Percentiles rank a stretch among this genome's conserved stretches.
phyloP scores from a whole-genome alignment of 352 stramenopile genomes.

The Phytophthora cactorum region DNA sequence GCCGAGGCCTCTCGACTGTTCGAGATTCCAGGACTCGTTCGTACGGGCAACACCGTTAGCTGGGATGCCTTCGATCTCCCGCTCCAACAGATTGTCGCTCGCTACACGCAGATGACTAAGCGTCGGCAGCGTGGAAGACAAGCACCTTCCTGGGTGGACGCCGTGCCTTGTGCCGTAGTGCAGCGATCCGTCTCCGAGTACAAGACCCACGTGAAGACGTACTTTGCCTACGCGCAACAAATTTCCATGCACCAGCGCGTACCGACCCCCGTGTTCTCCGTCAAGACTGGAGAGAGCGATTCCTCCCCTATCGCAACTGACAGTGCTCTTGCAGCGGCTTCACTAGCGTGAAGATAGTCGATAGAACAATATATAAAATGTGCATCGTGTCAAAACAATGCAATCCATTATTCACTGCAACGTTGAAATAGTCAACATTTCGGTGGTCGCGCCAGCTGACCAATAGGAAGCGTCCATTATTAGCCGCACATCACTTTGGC shows the following conservation, averaged over 20 bases:
- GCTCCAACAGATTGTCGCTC: slow-evolving; percentile 57
- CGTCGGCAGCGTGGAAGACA: slow-evolving; percentile 20
- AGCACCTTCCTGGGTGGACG: slow-evolving; percentile 49
- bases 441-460: slow-evolving; percentile 18
- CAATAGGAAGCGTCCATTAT: slow-evolving; percentile 15
- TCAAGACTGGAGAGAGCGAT: slow-evolving; percentile 42
- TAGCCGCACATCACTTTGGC: slow-evolving; percentile 13
- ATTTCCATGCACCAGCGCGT: slow-evolving; percentile 74
- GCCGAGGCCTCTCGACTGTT: slow-evolving; percentile 65
- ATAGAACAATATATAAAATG: slow-evolving; percentile 7
- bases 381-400: slow-evolving; percentile 21
- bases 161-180: slow-evolving; percentile 44
- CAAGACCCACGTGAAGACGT: slow-evolving; percentile 68
- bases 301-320: slow-evolving; percentile 11
- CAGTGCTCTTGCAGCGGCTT: slow-evolving; percentile 15
- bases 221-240: slow-evolving; percentile 62
- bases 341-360: slow-evolving; percentile 34
- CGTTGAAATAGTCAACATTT: slow-evolving; percentile 7
- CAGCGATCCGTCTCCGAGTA: slow-evolving; percentile 74
- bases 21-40: slow-evolving; percentile 74
- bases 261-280: slow-evolving; percentile 60
- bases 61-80: slow-evolving; percentile 74
- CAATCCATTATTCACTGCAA: neutral
- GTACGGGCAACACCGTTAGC: slow-evolving; percentile 33
- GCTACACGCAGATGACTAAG: slow-evolving; percentile 58